These are phyloP conservation scores for Cyberlindnera saturnus DNA, from an alignment of 805 yeast genomes.

Conservation along the genomic window DNA sequence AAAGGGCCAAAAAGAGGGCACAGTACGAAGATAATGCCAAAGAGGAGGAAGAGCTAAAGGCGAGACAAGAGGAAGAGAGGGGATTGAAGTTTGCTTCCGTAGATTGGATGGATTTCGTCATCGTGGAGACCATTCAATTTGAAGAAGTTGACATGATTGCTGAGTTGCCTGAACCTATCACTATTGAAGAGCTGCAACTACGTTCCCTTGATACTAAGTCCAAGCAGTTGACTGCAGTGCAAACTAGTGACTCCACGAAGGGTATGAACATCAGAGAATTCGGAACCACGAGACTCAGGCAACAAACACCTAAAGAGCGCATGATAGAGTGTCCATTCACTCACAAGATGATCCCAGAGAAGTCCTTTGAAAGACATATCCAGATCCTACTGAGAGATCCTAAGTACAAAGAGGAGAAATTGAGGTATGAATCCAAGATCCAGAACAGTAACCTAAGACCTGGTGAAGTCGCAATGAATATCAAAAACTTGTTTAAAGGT, in stretches of 20 bases:
- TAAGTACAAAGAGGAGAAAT: slow-evolving; percentile 60
- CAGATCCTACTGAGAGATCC: slow-evolving; percentile 72
- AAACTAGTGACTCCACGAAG: neutral
- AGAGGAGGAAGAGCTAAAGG: slow-evolving; percentile 30
- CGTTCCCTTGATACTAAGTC: slow-evolving; percentile 41
- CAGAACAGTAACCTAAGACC: slow-evolving; percentile 43
- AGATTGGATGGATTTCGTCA: slow-evolving; percentile 81
- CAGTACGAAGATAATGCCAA: slow-evolving; percentile 36
- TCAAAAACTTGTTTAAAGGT: slow-evolving; percentile 38
- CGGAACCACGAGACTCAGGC: slow-evolving; percentile 57
- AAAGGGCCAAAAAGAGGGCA: slow-evolving; percentile 50
- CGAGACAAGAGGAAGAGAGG: slow-evolving; percentile 27
- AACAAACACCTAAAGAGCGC: slow-evolving; percentile 20
- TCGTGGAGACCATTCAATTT: slow-evolving; percentile 65
- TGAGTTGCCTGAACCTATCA: slow-evolving; percentile 47
- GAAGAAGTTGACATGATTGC: slow-evolving; percentile 53
- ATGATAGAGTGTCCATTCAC: slow-evolving; percentile 76
- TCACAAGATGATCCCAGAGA: slow-evolving; percentile 61
- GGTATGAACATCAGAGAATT: slow-evolving; percentile 66
- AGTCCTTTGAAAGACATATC: slow-evolving; percentile 65
- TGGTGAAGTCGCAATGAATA: slow-evolving; percentile 57
- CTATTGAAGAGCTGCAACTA: slow-evolving; percentile 51
- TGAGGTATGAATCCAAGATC: slow-evolving; percentile 50
- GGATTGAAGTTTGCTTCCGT: slow-evolving; percentile 62
- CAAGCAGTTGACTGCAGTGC: slow-evolving; percentile 10